phyloP scores from a whole-genome alignment of 805 yeast species.

The Torulaspora maleeae region DNA sequence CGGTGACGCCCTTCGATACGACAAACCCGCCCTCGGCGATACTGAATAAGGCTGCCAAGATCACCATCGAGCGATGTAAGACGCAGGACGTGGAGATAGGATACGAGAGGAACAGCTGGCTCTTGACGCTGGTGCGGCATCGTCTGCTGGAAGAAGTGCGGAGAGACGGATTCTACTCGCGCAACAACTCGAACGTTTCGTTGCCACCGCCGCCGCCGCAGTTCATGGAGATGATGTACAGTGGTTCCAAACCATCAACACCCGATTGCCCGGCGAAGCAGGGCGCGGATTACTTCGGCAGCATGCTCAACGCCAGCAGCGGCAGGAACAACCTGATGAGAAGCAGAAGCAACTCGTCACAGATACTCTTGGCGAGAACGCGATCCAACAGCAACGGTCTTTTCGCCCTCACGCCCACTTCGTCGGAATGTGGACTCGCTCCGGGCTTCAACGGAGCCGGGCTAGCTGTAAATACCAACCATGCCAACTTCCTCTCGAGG shows the following conservation, averaged over 20 bases:
- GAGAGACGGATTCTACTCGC: slow-evolving; percentile 28
- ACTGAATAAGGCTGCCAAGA: slow-evolving; percentile 54
- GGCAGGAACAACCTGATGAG: slow-evolving; percentile 16
- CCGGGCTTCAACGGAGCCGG: slow-evolving; percentile 9
- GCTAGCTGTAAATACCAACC: slow-evolving; percentile 6
- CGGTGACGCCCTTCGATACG: slow-evolving; percentile 63
- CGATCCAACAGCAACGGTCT: slow-evolving; percentile 21
- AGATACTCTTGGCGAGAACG: slow-evolving; percentile 19
- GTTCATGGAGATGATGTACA: slow-evolving; percentile 11
- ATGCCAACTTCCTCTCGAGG: slow-evolving; percentile 10
- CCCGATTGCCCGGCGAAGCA: slow-evolving; percentile 9
- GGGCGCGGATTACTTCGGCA: slow-evolving; percentile 10
- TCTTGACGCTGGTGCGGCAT: slow-evolving; percentile 39
- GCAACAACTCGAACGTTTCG: slow-evolving; percentile 28
- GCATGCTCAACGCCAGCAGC: slow-evolving; percentile 4
- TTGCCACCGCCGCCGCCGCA: slow-evolving; percentile 24
- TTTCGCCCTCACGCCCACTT: slow-evolving; percentile 22
- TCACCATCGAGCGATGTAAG: slow-evolving; percentile 42
- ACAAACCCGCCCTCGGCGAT: slow-evolving; percentile 65
- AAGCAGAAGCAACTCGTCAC: slow-evolving; percentile 27
- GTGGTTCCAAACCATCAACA: slow-evolving; percentile 3
- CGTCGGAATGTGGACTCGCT: slow-evolving; percentile 11
- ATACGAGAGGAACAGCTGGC: slow-evolving; percentile 36
- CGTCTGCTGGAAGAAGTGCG: slow-evolving; percentile 34
- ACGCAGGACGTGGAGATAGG: slow-evolving; percentile 37